Evolutionary conservation across 768 basidiomycete species (phyloP).

Genomic region (Clitopilus passeckerianus): DNA sequence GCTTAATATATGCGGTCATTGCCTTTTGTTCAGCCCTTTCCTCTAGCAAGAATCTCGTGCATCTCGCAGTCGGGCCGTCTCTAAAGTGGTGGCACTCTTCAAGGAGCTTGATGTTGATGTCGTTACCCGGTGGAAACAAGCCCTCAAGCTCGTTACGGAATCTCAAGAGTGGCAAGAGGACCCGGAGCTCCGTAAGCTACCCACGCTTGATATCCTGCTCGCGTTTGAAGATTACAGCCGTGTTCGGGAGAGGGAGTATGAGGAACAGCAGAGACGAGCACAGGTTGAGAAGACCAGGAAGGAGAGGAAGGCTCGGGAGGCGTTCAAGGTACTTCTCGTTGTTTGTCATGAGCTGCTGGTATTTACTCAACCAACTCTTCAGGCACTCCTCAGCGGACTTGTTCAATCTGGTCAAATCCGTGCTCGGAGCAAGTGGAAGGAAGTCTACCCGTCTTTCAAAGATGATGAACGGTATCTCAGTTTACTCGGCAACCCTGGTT

Average conservation of each 20-base stretch:
- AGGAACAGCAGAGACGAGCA: conserved; percentile 74
- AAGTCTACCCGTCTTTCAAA: conserved; percentile 72
- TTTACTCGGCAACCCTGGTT: conserved; percentile 90
- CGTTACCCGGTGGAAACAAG: conserved; percentile 88
- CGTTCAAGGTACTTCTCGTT: conserved; percentile 64
- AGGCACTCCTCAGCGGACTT: conserved; percentile 75
- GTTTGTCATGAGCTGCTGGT: background rate
- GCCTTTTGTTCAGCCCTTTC: conserved; percentile 1
- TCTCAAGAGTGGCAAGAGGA: conserved; percentile 80
- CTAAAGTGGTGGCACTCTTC: conserved; percentile 80
- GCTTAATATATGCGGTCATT: background rate
- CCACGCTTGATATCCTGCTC: conserved; percentile 86
- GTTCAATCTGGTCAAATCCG: conserved; percentile 61
- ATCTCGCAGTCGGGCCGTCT: conserved; percentile 71
- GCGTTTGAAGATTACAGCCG: conserved; percentile 94
- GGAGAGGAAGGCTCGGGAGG: conserved; percentile 89
- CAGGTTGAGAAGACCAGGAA: conserved; percentile 81
- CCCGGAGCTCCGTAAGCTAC: conserved; percentile 72
- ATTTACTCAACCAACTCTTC: background rate
- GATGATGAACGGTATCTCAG: conserved; percentile 80
- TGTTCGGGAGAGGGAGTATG: conserved; percentile 86
- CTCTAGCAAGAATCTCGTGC: conserved; percentile 75
- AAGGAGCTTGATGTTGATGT: conserved; percentile 88
- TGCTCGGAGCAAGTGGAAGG: conserved; percentile 88
- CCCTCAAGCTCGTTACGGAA: conserved; percentile 69